Base-by-base conservation (phyloP, 1,284 basidiomycete genomes). In the Trichosporon coremiiforme region DNA sequence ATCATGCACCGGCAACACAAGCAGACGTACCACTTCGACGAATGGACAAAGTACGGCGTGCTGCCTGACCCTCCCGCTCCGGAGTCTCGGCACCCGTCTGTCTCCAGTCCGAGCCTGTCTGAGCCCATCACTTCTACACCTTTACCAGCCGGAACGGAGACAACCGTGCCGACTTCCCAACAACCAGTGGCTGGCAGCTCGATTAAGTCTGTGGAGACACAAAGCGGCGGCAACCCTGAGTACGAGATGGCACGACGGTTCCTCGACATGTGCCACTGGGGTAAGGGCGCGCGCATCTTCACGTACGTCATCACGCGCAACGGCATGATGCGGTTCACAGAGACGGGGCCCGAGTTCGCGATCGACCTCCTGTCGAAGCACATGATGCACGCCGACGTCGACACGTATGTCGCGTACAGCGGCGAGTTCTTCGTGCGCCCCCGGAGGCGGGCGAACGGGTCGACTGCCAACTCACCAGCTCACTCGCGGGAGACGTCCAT, bases 341-440 rank as follows among this genome's bases (percentile, higher is more conserved):
- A 87, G 81, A 87, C 86, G 0, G 86, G 86, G 1, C 83, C 85
- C 68, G 84, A 86, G 75, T 85, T 87, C 74, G 81, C 85, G 0
- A 85, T 86, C 66, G 84, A 86, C 68, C 76, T 86, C 68, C 78
- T 87, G 36, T 85, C 83, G 76, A 87, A 87, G 72, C 86, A 87
- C 72, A 85, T 84, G n/a, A 86, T 86, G 86, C 86, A 87, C 75
- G 84, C 86, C 36, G 84, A 86, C 73, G 85, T 85, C 12, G 78
- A 85, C n/a, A 77, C 78, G 69, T 82, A 80, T 66, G 78, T 80
- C 68, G 76, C 79, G 3, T 79, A 75, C 74, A 79, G 77, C 63
- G 81, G 81, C 60, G 81, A 82, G 68, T 82, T 82, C 71, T 73
- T 79, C n/a, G 66, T 73, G 15, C 71, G 71, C 57, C 62, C 63